Evolutionary conservation across 768 basidiomycete species (phyloP), one percentile per base, ranked within the genome.

Genomic region (Xerocomellus chrysenteron): DNA sequence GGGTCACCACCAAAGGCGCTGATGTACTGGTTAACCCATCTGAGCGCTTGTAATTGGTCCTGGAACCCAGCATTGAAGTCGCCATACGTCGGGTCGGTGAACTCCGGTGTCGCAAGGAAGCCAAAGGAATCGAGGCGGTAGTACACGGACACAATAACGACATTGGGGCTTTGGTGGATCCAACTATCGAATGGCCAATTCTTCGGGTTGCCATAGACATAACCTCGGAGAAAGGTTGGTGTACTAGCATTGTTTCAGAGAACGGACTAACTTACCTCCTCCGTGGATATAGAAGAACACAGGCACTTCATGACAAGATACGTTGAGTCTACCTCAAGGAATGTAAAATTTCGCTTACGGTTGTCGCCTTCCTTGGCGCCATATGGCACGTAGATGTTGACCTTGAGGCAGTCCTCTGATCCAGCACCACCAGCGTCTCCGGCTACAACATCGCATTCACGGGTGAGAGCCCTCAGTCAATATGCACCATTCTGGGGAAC

Each of bases 151-250:
- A 86, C 85, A 51, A 86, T 74, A 41, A 87, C 78, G 24, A 87
- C 79, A 53, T 83, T 79, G 3, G 84, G 84, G 28, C 75, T 80
- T 62, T 86, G 85, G 43, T 85, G 72, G 51, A 88, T 72, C 85
- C 84, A 87, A 60, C 77, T 73, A 61, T 86, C 80, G 64, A 86
- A 87, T 2, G 86, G 84, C 83, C 82, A 88, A 65, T 81, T 84
- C 1, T 73, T 74, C 1, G 84, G 85, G 64, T 86, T 87, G 5
- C 86, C 84, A 59, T 65, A 82, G 21, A 80, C 66, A 56, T 83
- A 87, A 24, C 80, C 82, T 83, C 28, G 12, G 32, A 19, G 8
- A 44, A 21, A n/a, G 28, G 35, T 51, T 12, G 19, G 33, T 30
- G 4, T 19, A 6, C 35, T 4, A 4, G 11, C 17, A 42, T 42